phyloP scores from a whole-genome alignment of 1,139 yeast species.

The Yamadazyma friedrichii region DNA sequence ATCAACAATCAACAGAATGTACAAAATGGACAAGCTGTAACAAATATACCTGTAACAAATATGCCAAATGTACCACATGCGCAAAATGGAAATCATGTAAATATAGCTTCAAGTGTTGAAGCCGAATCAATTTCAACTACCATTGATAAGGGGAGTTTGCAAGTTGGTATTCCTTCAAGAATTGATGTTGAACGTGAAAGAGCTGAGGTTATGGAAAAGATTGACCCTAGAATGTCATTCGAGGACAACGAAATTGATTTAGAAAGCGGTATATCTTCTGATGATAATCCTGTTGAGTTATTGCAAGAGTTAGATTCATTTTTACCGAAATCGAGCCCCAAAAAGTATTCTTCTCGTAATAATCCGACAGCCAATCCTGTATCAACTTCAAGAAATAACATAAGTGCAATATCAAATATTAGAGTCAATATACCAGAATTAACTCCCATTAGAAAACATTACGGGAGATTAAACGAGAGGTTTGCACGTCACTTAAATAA shows the following conservation, averaged over 20 bases:
- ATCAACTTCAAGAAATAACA: background rate
- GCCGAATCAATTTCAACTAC: constrained; percentile 16
- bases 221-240: constrained; percentile 15
- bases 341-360: background rate
- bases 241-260: constrained; percentile 14
- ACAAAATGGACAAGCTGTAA: no score
- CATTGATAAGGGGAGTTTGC: constrained; percentile 16
- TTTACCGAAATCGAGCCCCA: constrained; percentile 9
- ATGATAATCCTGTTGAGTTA: constrained; percentile 19
- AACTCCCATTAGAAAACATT: constrained; percentile 18
- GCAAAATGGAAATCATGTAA: constrained; percentile 4
- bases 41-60: no score
- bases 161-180: constrained; percentile 16
- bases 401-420: background rate
- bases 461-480: constrained; percentile 17
- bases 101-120: constrained; percentile 17
- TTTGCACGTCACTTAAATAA: constrained; percentile 17
- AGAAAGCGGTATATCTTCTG: constrained; percentile 16
- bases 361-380: background rate
- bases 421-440: constrained; percentile 5
- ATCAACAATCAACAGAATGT: no score
- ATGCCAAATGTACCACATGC: no score
- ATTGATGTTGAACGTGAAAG: constrained; percentile 12
- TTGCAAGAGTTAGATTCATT: constrained; percentile 24
- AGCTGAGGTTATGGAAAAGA: constrained; percentile 19